Evolutionary conservation across 441 rosid genomes (phyloP), one percentile per base, ranked within the genome.

Genomic region (Mallotus repandus): DNA sequence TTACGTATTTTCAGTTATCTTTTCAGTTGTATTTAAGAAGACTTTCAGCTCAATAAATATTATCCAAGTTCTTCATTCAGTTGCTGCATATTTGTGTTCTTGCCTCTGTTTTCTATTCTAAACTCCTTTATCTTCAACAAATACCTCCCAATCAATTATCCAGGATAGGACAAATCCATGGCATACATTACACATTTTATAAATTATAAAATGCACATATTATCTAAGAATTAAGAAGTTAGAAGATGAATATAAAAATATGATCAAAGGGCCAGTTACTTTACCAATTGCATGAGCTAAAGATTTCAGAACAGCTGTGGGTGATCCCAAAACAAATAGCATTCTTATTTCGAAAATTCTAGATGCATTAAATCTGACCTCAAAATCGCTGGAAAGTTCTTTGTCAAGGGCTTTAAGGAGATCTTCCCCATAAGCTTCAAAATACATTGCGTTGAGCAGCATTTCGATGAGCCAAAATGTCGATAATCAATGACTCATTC

Each of bases 311-410:
- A 25, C 29, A 25, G 81, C 88, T 77, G 78, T 73, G 7, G 99
- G 97, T 54, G 95, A 88, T n/a, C n/a, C n/a, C 29, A 65, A 45
- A 16, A 63, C 32, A 29, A 64, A 14, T 4, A 66, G 32, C 61
- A 32, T 11, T 14, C 29, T 38, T 41, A 25, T 29, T 60, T 50
- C 29, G 53, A 68, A 12, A 50, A 56, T 5, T 46, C 53, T 71
- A 59, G 50, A 63, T 50, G 45, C 59, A 68, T 56, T 41, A 29
- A 80, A 63, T 50, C 79, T 41, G 61, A 91, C 95, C 96, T 88
- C 95, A 83, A 93, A 93, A 78, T 93, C 95, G 73, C 86, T 85
- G 5, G 97, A 82, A 55, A 93, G 93, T 70, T 93, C 98, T 79
- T 88, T 89, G 78, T 87, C 91, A n/a, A 93, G 77, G 3, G 84